Evolutionary conservation across 257 asterid genomes (phyloP).

Genomic region (Nicotiana tomentosiformis): DNA sequence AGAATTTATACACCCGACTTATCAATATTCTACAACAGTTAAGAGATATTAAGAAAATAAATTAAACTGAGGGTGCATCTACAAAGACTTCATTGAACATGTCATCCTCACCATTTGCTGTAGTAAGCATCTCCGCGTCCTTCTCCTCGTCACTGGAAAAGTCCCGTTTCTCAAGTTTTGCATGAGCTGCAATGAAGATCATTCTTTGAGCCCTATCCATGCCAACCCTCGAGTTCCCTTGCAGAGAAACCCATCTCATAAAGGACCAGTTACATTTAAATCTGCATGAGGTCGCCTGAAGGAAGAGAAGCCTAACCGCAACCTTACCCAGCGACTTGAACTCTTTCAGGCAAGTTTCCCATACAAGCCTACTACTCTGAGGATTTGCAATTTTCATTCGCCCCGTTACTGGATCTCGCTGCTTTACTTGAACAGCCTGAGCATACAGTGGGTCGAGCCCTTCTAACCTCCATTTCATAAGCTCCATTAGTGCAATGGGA

Average conservation of each 20-base stretch:
- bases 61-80: conserved; percentile 54
- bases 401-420: conserved; percentile 63
- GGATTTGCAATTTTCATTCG: conserved; percentile 79
- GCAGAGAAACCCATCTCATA: conserved; percentile 42
- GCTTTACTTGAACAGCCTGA: conserved; percentile 82
- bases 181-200: conserved; percentile 61
- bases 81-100: conserved; percentile 62
- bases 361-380: conserved; percentile 77
- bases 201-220: conserved; percentile 67
- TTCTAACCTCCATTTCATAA: conserved; percentile 86
- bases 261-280: conserved; percentile 50
- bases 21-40: conserved; percentile 30
- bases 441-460: conserved; percentile 84
- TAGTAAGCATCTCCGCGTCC: conserved; percentile 50
- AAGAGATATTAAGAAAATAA: conserved; percentile 20
- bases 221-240: conserved; percentile 39
- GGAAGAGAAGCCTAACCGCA: conserved; percentile 83
- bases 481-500: conserved; percentile 68
- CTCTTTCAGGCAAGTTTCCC: conserved; percentile 82
- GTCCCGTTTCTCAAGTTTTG: conserved; percentile 56
- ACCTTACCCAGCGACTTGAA: conserved; percentile 55
- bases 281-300: conserved; percentile 69
- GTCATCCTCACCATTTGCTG: conserved; percentile 43
- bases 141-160: conserved; percentile 51
- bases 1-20: conserved; percentile 37